Conservation (phyloP, 192 early-diverging fungal genomes). For the Linnemannia schmuckeri region DNA sequence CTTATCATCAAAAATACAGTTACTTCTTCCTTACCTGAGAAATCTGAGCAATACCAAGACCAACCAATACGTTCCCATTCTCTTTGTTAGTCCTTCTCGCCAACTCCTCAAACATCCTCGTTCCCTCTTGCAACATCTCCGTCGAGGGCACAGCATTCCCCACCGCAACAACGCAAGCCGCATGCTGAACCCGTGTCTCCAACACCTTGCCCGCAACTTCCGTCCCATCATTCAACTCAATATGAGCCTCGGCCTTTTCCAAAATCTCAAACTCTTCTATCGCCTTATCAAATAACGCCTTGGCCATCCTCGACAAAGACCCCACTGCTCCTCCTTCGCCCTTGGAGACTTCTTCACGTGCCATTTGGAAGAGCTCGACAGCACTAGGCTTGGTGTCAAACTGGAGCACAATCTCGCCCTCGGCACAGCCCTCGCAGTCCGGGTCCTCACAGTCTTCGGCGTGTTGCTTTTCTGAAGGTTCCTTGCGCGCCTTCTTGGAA, state of each 20-base stretch:
- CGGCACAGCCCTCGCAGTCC: conserved; percentile 71
- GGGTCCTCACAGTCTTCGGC: conserved; percentile 67
- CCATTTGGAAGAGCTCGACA: conserved; percentile 70
- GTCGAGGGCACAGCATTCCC: conserved; percentile 34
- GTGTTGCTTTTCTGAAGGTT: conserved; percentile 40
- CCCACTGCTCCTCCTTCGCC: not conserved
- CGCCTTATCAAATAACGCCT: conserved; percentile 68
- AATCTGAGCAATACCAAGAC: conserved; percentile 38
- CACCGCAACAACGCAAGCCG: conserved; percentile 39
- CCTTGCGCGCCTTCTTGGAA: conserved; percentile 38
- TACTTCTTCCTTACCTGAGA: conserved; percentile 19
- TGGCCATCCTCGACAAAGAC: conserved; percentile 46
- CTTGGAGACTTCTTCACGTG: conserved; percentile 60
- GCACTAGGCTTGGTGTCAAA: conserved; percentile 67
- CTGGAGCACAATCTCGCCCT: conserved; percentile 70
- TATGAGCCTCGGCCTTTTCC: conserved; percentile 58
- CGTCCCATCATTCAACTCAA: conserved; percentile 54
- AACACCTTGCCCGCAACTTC: conserved; percentile 20
- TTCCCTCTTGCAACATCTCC: conserved; percentile 47
- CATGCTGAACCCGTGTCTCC: conserved; percentile 45
- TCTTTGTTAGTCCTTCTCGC: conserved; percentile 15
- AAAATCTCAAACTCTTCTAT: conserved; percentile 61
- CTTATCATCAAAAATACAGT: not conserved
- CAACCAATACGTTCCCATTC: conserved; percentile 32
- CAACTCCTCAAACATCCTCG: conserved; percentile 53